Base-by-base conservation (phyloP, 345 rosid species). In the Syzygium aqueum region DNA sequence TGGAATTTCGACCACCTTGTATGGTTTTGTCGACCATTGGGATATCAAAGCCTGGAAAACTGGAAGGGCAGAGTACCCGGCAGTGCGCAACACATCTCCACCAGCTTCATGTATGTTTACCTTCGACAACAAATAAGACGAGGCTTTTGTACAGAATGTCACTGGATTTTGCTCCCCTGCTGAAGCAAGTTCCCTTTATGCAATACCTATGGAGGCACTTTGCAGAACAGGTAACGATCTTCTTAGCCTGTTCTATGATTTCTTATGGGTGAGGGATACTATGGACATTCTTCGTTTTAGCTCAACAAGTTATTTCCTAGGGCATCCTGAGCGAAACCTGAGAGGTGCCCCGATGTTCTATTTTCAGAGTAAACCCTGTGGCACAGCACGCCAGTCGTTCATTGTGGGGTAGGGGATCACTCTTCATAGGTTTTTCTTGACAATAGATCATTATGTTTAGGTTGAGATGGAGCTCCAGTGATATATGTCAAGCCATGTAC, bases 1-100 rank as follows among this genome's bases (percentile, higher is more conserved):
- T 97, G 99, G 99, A 97, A 88, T 97, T 96, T 88, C 94, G 92
- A 91, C 99, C 99, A 5, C 99, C 99, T 84, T 97, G 99, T 91
- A 94, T 97, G 89, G 99, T 97, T 82, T 86, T 97, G 86, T 97
- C 99, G 7, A 97, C 99, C 73, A 97, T 96, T 2, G 99, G 99
- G 53, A 96, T 97, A 91, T 97, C 99, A 22, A 96, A 97, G 92
- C 99, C 99, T 3, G 99, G 99, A 86, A 96, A 95, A 89, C 91
- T 97, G 85, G 95, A 96, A 87, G 99, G 99, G 22, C 93, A 95
- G 73, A 95, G 88, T 86, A 93, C 98, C 52, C 82, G 86, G 86
- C 95, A 96, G 65, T 97, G 99, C 67, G 85, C 94, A 25, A 97
- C 99, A 46, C 99, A 97, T 89, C 98, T 97, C 92, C 99, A 97